Conservation (phyloP, 305 asterid genomes). For the Fraxinus xanthoxyloides region DNA sequence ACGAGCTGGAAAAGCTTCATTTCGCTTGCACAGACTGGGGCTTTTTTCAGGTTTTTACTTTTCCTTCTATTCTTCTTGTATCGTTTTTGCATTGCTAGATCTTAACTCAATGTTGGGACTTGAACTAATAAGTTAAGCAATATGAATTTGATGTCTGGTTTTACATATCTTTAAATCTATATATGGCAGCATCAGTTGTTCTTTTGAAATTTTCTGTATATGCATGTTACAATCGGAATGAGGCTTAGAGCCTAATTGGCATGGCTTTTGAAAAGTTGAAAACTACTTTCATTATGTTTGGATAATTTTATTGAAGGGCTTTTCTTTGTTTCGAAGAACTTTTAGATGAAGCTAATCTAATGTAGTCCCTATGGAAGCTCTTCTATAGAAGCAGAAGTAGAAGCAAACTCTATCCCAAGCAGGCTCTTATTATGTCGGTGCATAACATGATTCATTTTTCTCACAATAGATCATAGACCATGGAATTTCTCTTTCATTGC, state of each 20-base stretch:
- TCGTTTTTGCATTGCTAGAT: neutral
- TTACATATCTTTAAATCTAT: neutral
- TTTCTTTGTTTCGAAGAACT: neutral
- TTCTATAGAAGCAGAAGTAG: neutral
- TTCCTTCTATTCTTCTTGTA: neutral
- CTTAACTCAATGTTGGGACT: neutral
- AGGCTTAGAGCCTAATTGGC: neutral
- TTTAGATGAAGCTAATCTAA: neutral
- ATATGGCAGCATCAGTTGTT: neutral
- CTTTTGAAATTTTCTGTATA: neutral
- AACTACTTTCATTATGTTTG: neutral
- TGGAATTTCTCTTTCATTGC: slow-evolving; percentile 33
- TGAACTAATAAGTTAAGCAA: neutral
- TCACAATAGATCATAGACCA: slow-evolving; percentile 40
- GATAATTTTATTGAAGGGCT: neutral
- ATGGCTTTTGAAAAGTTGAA: neutral
- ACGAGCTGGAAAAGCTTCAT: slow-evolving; percentile 40
- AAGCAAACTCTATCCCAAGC: neutral
- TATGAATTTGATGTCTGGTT: neutral
- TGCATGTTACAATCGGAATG: neutral
- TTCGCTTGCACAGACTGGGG: slow-evolving; percentile 52
- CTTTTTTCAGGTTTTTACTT: slow-evolving; percentile 35
- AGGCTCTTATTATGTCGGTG: neutral
- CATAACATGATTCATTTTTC: neutral
- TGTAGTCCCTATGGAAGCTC: neutral